Evolutionary conservation across 305 asterid genomes (phyloP), one percentile per base, ranked within the genome.

Genomic region (Fraxinus albicans): DNA sequence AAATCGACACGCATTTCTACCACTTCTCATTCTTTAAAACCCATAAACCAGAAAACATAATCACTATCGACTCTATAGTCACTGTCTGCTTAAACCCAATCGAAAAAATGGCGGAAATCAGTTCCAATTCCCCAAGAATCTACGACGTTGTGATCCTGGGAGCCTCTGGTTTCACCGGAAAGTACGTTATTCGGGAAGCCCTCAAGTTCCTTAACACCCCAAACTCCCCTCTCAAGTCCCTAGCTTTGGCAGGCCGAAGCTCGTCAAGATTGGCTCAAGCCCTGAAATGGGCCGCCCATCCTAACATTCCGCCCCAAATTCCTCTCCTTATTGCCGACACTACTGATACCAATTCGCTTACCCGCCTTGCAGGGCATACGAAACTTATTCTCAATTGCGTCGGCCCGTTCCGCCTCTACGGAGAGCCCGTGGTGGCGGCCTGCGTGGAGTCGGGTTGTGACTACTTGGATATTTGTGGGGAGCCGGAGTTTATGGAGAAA

Each of bases 81-180:
- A 4, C 67, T 50, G 60, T 44, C 65, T n/a, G 2, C 29, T 1
- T 25, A 17, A 79, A 12, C 70, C 40, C 47, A 47, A 65, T 31
- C 42, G 36, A 19, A 17, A 76, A 1, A 67, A 89, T 90, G 93
- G 91, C 85, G 23, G 87, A 84, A 70, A 63, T 35, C 3, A 75
- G 12, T 21, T n/a, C 76, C 80, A 53, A 9, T 77, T 0, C 76
- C 60, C 4, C 25, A 82, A 73, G 3, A 6, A 85, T 72, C 40
- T 95, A 91, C 89, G 98, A 96, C 82, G 42, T 90, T 5, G 80
- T 91, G 9, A 94, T 93, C 80, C 83, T 96, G 73, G 99, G 98
- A 2, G 99, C 97, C 29, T 96, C 99, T 0, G 99, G 99, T 4
- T 94, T 90, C 93, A 96, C 99, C 79, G 99, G 97, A 0, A 94